Evolutionary conservation across 257 asterid genomes (phyloP), one percentile per base, ranked within the genome.

Genomic region (Solanum chiquidenum): DNA sequence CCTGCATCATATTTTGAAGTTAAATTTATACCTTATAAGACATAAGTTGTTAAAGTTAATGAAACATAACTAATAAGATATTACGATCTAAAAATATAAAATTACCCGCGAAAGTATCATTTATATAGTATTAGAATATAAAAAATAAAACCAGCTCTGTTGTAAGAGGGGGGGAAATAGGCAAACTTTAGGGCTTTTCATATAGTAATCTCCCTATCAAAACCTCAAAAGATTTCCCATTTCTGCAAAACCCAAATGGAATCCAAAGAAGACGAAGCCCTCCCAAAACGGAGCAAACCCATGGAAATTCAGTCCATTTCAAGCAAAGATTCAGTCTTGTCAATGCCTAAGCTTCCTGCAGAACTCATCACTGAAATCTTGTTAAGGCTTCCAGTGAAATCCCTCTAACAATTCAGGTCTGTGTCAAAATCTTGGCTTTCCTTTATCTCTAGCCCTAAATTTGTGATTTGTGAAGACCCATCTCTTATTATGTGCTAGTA

Each of bases 281-380:
- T n/a, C 33, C 71, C 31, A 31, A 31, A 71, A 14, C 23, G n/a
- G 77, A 13, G 40, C 40, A 71, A 71, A 71, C 77, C 40, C 40
- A 14, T 9, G 20, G 27, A 71, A 71, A 12, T 14, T 35, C 5
- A 14, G 10, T 58, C n/a, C 52, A 46, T n/a, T 76, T 25, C 91
- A 91, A 18, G 83, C 73, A 14, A 86, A 94, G 83, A 85, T 87
- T 92, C 42, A 94, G 95, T 95, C 85, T 76, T 49, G 83, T 90
- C 76, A 71, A 91, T 94, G 60, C 89, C 93, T 83, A 86, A 89
- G 89, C 87, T 52, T 21, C 86, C 49, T 69, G 76, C 34, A 25
- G 74, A 68, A 27, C 74, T 68, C 9, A 27, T 27, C 35, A 68
- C 42, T 14, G 44, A 72, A 31, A 33, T 33, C 27, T 72, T 72